Percentiles rank a stretch among this genome's conserved stretches.
phyloP scores from a whole-genome alignment of 768 basidiomycete species.

The Psilocybe sp. region DNA sequence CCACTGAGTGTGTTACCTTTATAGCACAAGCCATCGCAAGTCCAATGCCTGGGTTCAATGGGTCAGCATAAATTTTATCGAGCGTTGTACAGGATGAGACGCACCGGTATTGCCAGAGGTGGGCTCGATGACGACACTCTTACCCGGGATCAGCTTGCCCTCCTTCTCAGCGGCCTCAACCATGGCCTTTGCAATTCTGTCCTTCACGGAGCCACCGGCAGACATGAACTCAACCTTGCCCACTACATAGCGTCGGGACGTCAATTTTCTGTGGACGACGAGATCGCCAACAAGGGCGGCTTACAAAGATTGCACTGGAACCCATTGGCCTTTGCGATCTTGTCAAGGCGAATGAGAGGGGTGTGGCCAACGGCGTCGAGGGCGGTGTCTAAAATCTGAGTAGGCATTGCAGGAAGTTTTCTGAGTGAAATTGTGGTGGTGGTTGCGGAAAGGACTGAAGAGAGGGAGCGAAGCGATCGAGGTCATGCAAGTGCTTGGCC shows the following conservation, averaged over 20 bases:
- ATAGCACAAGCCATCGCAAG: conserved; percentile 91
- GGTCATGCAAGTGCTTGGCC: background rate
- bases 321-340: conserved; percentile 68
- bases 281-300: conserved; percentile 24
- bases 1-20: conserved; percentile 56
- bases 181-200: conserved; percentile 96
- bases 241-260: conserved; percentile 41
- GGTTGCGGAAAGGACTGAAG: background rate
- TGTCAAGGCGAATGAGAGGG: conserved; percentile 84
- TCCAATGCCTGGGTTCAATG: conserved; percentile 67
- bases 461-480: background rate
- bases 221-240: conserved; percentile 90
- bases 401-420: conserved; percentile 21
- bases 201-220: conserved; percentile 93
- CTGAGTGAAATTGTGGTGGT: background rate
- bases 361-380: conserved; percentile 89
- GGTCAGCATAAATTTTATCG: background rate
- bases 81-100: background rate
- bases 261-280: conserved; percentile 2
- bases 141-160: conserved; percentile 80
- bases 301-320: conserved; percentile 87
- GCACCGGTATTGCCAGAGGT: conserved; percentile 94
- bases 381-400: conserved; percentile 69
- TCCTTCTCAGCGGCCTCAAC: conserved; percentile 90
- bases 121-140: conserved; percentile 93